phyloP scores from a whole-genome alignment of 2,329 filamentous ascomycete genomes.

The Fusarium denticulatum region DNA sequence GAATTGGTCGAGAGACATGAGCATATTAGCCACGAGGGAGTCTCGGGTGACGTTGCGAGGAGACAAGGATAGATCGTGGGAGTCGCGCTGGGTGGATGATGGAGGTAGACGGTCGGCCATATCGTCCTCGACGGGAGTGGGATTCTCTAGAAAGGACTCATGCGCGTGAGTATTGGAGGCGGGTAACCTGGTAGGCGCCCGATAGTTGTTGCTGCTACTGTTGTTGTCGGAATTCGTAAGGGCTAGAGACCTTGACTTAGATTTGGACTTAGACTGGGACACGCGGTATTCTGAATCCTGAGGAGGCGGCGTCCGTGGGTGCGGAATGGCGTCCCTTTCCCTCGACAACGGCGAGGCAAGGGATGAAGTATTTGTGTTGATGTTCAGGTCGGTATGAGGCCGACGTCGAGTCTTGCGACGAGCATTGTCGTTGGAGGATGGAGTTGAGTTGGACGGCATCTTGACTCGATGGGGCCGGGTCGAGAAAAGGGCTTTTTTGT shows the following conservation, averaged over 20 bases:
- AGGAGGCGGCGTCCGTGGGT: constrained; percentile 36
- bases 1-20: constrained; percentile 89
- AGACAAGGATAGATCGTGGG: constrained; percentile 86
- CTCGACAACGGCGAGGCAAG: constrained; percentile 34
- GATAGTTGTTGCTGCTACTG: constrained; percentile 39
- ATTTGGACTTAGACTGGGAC: constrained; percentile 28
- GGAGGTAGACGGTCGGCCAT: constrained; percentile 42
- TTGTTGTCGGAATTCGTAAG: constrained; percentile 24
- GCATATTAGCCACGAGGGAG: constrained; percentile 95
- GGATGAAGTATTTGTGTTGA: constrained; percentile 40
- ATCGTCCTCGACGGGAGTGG: constrained; percentile 45
- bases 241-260: constrained; percentile 34
- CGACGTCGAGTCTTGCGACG: constrained; percentile 40
- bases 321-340: constrained; percentile 35
- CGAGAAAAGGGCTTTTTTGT: constrained; percentile 36
- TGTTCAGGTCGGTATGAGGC: constrained; percentile 38
- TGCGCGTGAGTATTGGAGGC: constrained; percentile 37
- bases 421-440: constrained; percentile 40
- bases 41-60: constrained; percentile 82
- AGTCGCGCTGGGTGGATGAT: constrained; percentile 62
- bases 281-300: constrained; percentile 24
- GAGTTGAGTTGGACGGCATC: constrained; percentile 35
- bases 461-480: constrained; percentile 21
- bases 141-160: constrained; percentile 46
- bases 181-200: constrained; percentile 40